Evolutionary conservation across 129 eudicot genomes (phyloP).

Genomic region (Chrysanthemum lavandulifolium): DNA sequence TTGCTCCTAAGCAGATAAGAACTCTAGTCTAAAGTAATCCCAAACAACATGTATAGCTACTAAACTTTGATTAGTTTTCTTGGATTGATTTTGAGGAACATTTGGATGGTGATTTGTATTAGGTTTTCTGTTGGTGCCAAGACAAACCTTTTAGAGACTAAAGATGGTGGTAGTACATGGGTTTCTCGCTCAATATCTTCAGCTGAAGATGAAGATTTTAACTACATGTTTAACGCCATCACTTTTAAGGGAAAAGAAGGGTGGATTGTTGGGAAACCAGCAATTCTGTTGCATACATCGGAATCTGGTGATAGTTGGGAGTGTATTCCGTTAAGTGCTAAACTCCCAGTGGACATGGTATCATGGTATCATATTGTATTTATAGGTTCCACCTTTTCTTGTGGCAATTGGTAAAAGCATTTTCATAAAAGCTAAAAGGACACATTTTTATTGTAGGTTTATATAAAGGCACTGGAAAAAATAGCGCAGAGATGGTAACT

Average conservation of each 20-base stretch:
- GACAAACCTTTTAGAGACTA: slow-evolving; percentile 96
- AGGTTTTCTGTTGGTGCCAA: slow-evolving; percentile 95
- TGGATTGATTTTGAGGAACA: not conserved
- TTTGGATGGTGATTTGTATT: slow-evolving; percentile 33
- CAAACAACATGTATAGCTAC: not conserved
- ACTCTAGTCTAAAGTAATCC: too few species aligned
- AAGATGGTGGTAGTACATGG: slow-evolving; percentile 94
- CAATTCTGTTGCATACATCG: slow-evolving; percentile 82
- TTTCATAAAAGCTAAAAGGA: not conserved
- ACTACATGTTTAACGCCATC: slow-evolving; percentile 87
- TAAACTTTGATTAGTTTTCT: not conserved
- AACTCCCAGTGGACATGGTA: slow-evolving; percentile 99
- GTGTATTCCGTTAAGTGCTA: slow-evolving; percentile 87
- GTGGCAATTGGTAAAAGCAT: not conserved
- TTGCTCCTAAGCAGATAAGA: not conserved
- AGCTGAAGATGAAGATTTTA: slow-evolving; percentile 96
- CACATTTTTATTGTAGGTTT: slow-evolving; percentile 50
- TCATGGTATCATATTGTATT: not conserved
- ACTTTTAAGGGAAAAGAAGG: slow-evolving; percentile 96
- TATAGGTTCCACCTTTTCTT: not conserved
- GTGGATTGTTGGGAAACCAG: slow-evolving; percentile 98
- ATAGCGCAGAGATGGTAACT: slow-evolving; percentile 98
- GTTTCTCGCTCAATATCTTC: slow-evolving; percentile 83
- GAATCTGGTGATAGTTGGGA: slow-evolving; percentile 95
- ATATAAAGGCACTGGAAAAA: slow-evolving; percentile 87